Conservation (phyloP, 176 grass and related monocot genomes). For the Zea luxurians region DNA sequence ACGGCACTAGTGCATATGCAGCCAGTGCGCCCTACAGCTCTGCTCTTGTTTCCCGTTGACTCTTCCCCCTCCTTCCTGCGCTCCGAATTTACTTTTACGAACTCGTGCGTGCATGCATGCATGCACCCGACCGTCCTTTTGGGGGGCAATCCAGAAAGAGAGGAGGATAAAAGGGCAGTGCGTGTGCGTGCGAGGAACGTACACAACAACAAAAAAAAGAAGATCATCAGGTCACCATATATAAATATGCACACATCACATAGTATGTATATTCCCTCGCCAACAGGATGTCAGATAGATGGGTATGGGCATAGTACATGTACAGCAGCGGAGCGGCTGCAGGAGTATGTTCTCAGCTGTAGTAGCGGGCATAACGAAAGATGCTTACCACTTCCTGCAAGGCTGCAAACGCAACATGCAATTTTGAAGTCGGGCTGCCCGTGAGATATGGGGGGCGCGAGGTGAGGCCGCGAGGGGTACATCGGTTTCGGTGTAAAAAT, state of each 20-base stretch:
- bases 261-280: neutral
- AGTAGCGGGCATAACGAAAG: slow-evolving; percentile 24
- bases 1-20: neutral
- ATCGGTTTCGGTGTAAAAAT: slow-evolving; percentile 6
- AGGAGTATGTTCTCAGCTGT: slow-evolving; percentile 2
- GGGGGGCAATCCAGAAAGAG: neutral
- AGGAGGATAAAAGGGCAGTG: neutral
- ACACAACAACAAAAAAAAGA: neutral
- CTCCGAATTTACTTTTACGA: neutral
- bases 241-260: neutral
- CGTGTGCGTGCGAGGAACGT: no score
- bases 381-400: slow-evolving; percentile 28
- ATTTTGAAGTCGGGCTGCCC: neutral
- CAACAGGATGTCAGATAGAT: neutral
- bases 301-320: neutral
- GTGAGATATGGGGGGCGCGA: neutral
- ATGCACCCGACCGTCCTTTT: neutral
- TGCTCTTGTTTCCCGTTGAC: neutral
- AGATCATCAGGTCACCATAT: neutral
- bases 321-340: neutral
- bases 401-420: neutral
- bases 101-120: neutral
- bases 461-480: neutral
- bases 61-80: neutral
- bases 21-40: neutral